Evolutionary conservation across 805 yeast species (phyloP).

Genomic region (Nakazawaea ishiwadae): DNA sequence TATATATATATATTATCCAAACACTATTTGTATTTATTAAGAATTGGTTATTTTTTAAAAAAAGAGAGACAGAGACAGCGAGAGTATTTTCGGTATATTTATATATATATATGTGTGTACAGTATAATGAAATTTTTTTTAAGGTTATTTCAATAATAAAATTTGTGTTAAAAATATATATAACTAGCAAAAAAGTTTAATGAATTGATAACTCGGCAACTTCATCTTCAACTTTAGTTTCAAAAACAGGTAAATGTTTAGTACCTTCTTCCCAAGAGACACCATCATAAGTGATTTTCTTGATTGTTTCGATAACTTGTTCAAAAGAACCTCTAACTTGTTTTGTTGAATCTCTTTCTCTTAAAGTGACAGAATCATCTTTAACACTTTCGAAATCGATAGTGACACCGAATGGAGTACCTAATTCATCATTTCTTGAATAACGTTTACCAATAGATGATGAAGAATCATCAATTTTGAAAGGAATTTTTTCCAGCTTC

Average conservation of each 20-base stretch:
- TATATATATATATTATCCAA: not conserved
- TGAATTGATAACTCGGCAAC: slow-evolving; percentile 12
- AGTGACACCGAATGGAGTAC: slow-evolving; percentile 98
- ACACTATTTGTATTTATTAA: not conserved
- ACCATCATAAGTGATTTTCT: slow-evolving; percentile 69
- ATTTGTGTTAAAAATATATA: too few species aligned
- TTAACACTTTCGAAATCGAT: slow-evolving; percentile 90
- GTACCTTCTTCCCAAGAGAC: slow-evolving; percentile 86
- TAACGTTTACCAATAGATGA: slow-evolving; percentile 98
- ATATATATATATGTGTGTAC: too few species aligned
- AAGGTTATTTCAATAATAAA: too few species aligned
- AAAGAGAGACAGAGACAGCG: too few species aligned
- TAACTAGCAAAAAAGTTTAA: too few species aligned
- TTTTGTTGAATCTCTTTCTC: slow-evolving; percentile 95
- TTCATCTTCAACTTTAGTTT: slow-evolving; percentile 51
- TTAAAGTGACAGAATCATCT: slow-evolving; percentile 85
- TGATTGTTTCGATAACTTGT: slow-evolving; percentile 67
- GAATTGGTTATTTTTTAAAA: not conserved
- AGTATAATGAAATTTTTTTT: too few species aligned
- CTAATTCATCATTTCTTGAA: slow-evolving; percentile 96
- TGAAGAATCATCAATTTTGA: slow-evolving; percentile 94
- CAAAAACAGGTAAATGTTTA: slow-evolving; percentile 64
- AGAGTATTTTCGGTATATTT: too few species aligned
- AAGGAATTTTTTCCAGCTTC: slow-evolving; percentile 80
- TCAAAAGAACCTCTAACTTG: slow-evolving; percentile 91